A percentile compares a stretch with the other conserved stretches of the same genome.
These are phyloP conservation scores for Macrophomina tecta DNA, from an alignment of 2,329 filamentous ascomycete species.

Conservation along the genomic window DNA sequence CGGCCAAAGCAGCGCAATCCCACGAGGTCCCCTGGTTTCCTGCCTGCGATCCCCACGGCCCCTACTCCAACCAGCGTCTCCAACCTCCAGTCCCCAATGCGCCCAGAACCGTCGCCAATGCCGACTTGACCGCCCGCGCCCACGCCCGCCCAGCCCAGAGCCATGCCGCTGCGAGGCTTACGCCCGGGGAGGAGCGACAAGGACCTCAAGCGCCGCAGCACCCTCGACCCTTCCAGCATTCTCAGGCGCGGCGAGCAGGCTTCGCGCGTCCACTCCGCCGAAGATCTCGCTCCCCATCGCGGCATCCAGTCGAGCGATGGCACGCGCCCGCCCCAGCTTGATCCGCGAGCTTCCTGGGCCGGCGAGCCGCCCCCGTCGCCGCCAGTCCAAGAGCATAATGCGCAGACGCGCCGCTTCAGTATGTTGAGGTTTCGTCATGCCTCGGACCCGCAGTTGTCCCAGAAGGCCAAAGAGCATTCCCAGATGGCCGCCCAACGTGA, in stretches of 20 bases:
- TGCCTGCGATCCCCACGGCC: constrained; percentile 15
- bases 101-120: constrained; percentile 24
- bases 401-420: constrained; percentile 61
- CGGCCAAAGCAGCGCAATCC: constrained; percentile 27
- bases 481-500: constrained; percentile 51
- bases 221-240: constrained; percentile 48
- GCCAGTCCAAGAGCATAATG: constrained; percentile 42
- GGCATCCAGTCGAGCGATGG: constrained; percentile 44
- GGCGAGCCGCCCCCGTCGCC: constrained; percentile 39
- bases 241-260: constrained; percentile 43
- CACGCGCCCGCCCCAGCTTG: constrained; percentile 34
- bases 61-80: constrained; percentile 22
- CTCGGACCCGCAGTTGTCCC: constrained; percentile 86
- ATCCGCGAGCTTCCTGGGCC: constrained; percentile 36
- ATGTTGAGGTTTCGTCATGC: constrained; percentile 88
- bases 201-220: constrained; percentile 52
- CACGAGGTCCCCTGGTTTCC: constrained; percentile 29
- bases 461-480: constrained; percentile 73
- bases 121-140: constrained; percentile 26
- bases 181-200: constrained; percentile 47
- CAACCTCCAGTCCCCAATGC: constrained; percentile 17
- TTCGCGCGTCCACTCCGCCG: constrained; percentile 35
- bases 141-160: constrained; percentile 32
- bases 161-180: constrained; percentile 49
- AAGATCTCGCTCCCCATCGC: constrained; percentile 35